Base-by-base conservation (phyloP, 2,329 filamentous ascomycete species). In the Saccharata proteae region DNA sequence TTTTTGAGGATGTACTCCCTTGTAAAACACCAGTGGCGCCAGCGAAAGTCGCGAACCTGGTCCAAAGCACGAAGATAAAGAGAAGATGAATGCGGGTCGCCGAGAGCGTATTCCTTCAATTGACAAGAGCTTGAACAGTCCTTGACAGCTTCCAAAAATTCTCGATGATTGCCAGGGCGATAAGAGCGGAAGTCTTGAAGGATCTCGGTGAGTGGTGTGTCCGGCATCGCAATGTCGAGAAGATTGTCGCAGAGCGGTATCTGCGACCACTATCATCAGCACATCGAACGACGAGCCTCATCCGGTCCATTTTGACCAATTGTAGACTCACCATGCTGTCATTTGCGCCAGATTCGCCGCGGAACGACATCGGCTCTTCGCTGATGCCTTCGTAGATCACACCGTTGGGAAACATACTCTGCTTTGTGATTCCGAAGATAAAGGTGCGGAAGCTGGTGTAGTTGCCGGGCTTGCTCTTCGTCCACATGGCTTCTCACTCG, bases 381-480 rank as follows among this genome's bases (percentile, higher is more conserved):
- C 77, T 77, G 38, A 88, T 71, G 6, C 84, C 85, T 52, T 92
- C 80, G 54, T 94, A 94, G 27, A 93, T 59, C 6, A 94, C 88
- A 6, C 88, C 88, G 40, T 86, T 65, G 6, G 86, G 86, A 57
- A 94, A 94, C 85, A 94, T 93, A 47, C 75, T 78, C 58, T 94
- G 86, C 28, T 74, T 80, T 2, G 84, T 92, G 57, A 94, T 93
- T 45, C 88, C 88, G 50, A 93, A 93, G 61, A 94, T 94, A 64
- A 94, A 94, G 8, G 88, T 93, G 23, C 86, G 80, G 71, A 93
- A 94, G 43, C 73, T 79, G 37, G 80, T 83, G 61, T 94, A 94
- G 43, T 84, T 74, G 12, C 70, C 68, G 3, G 86, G 86, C 45
- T 81, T 80, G 34, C 81, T 90, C 55, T 85, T 82, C 38, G 69